Percentiles rank a stretch among this genome's conserved stretches.
phyloP scores from a whole-genome alignment of 129 eudicot genomes.

The Artemisia argyi region DNA sequence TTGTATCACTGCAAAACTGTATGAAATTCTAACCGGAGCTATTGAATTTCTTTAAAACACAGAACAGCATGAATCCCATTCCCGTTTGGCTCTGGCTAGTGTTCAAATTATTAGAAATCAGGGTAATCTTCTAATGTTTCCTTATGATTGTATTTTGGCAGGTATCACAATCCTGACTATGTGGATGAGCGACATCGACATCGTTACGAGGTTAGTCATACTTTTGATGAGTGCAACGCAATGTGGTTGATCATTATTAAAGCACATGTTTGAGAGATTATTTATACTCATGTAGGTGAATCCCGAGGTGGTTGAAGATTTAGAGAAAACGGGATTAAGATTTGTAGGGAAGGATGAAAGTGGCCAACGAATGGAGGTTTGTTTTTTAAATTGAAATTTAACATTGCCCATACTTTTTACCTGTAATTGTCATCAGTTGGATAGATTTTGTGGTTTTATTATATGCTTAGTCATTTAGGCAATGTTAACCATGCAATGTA shows the following conservation, averaged over 20 bases:
- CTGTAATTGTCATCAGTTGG: slow-evolving; percentile 1
- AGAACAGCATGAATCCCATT: neutral
- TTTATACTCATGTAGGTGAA: slow-evolving; percentile 58
- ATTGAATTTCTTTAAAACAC: neutral
- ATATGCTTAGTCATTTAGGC: neutral
- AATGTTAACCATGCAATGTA: neutral
- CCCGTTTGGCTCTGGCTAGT: neutral
- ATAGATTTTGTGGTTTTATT: neutral
- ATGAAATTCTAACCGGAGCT: slow-evolving; percentile 33
- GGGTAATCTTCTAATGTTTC: slow-evolving; percentile 4
- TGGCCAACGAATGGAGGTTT: slow-evolving; percentile 96
- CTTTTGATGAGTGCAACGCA: neutral
- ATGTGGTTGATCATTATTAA: slow-evolving; percentile 10
- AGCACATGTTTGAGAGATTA: slow-evolving; percentile 7
- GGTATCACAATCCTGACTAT: slow-evolving; percentile 63
- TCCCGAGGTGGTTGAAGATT: slow-evolving; percentile 64
- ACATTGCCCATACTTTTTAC: slow-evolving; percentile 3
- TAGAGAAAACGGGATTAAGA: slow-evolving; percentile 77
- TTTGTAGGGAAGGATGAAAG: slow-evolving; percentile 97
- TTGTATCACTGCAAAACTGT: slow-evolving; percentile 86
- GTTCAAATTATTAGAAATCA: neutral
- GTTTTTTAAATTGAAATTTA: slow-evolving; percentile 17
- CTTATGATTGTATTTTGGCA: slow-evolving; percentile 20
- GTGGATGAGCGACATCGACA: slow-evolving; percentile 96
- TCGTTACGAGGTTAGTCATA: slow-evolving; percentile 75